Conservation (phyloP, 148 eudicot genomes). For the Fallopia convolvulus region DNA sequence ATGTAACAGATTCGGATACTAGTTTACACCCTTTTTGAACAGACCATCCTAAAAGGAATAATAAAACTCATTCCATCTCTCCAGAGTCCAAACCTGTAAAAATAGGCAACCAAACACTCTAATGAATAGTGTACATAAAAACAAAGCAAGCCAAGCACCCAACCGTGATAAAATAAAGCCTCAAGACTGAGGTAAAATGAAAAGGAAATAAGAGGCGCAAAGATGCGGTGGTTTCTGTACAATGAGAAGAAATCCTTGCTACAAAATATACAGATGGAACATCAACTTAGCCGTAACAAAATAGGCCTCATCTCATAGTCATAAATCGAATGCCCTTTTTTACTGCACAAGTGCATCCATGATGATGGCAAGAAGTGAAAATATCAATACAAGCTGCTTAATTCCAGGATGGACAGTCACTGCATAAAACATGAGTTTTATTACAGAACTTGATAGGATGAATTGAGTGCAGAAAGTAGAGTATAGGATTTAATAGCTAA, state of each 20-base stretch:
- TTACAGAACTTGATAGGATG: not conserved
- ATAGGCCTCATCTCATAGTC: not conserved
- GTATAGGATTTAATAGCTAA: too few species aligned
- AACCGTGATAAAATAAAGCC: too few species aligned
- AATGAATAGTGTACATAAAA: too few species aligned
- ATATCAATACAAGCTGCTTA: not conserved
- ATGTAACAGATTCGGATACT: too few species aligned
- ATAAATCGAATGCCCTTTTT: not conserved
- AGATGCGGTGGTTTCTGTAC: not conserved
- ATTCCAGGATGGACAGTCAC: not conserved
- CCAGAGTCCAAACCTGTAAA: too few species aligned
- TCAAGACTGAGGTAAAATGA: too few species aligned
- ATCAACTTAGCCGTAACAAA: slow-evolving; percentile 3
- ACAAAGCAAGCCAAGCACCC: too few species aligned
- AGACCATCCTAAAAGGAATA: too few species aligned
- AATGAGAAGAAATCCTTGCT: not conserved
- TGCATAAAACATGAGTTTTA: not conserved
- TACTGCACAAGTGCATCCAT: not conserved
- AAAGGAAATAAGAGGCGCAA: not conserved
- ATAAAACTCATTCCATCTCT: too few species aligned
- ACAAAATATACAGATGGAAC: not conserved
- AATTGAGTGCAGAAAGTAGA: not conserved
- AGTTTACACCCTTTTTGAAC: too few species aligned
- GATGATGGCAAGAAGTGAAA: not conserved
- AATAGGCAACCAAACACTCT: too few species aligned